Evolutionary conservation across 208 protist species (phyloP).

Genomic region (Strigomonas culicis): DNA sequence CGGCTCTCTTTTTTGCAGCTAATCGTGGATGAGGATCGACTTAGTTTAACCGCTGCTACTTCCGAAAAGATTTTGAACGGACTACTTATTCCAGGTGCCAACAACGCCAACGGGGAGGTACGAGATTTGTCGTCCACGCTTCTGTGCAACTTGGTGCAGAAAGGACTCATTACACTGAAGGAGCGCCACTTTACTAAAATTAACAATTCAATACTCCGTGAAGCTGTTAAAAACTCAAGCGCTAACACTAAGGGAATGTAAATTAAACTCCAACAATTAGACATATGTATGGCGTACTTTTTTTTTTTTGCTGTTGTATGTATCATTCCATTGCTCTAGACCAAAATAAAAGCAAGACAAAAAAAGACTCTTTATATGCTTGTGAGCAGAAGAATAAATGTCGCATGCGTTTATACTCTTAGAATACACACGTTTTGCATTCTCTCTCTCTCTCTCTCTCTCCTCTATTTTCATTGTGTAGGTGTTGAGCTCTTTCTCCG

Average conservation of each 20-base stretch:
- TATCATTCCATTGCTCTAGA: not conserved
- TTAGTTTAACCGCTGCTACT: conserved; percentile 10
- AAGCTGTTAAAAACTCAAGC: too few relatives aligned
- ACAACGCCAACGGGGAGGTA: conserved; percentile 75
- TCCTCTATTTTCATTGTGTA: too few relatives aligned
- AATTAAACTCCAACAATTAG: too few relatives aligned
- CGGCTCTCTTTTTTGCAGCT: conserved; percentile 58
- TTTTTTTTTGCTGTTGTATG: conserved; percentile 4
- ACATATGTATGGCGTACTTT: too few relatives aligned
- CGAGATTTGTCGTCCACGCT: conserved; percentile 61
- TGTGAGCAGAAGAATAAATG: too few relatives aligned
- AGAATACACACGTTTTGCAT: not conserved
- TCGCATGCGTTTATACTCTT: not conserved
- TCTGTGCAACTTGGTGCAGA: conserved; percentile 29
- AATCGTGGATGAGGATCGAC: conserved; percentile 16
- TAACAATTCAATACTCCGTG: conserved; percentile 23
- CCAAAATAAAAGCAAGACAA: too few relatives aligned
- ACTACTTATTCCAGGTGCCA: conserved; percentile 68
- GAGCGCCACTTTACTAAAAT: conserved; percentile 50
- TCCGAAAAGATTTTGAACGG: conserved; percentile 38
- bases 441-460: conserved; percentile 1
- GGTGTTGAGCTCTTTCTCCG: not conserved
- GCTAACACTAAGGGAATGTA: too few relatives aligned
- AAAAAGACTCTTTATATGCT: too few relatives aligned
- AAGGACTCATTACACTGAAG: conserved; percentile 28